Conservation (phyloP, 306 rosid species). For the Quillaja saponaria region DNA sequence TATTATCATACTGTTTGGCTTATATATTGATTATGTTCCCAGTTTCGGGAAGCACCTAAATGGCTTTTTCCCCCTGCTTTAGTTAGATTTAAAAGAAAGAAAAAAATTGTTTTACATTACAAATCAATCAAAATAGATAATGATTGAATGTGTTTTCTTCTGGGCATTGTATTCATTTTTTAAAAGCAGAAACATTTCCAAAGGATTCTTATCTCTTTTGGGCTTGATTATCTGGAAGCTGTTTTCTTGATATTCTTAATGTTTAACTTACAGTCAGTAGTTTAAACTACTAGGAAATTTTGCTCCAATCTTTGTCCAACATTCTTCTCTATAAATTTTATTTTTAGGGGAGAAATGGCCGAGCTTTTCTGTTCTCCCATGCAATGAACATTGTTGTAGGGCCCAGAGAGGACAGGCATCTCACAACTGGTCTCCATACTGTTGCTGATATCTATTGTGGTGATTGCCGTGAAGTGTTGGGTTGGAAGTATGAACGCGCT, state of each 20-base stretch:
- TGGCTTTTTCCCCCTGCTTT: too few species aligned
- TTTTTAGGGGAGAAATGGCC: conserved; percentile 82
- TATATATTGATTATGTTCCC: too few species aligned
- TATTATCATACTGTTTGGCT: too few species aligned
- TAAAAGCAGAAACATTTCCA: conserved; percentile 4
- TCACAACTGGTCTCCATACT: conserved; percentile 92
- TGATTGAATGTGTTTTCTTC: conserved; percentile 14
- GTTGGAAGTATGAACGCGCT: conserved; percentile 94
- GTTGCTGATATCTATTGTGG: conserved; percentile 85
- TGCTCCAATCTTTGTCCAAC: conserved; percentile 24
- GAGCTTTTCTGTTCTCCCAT: conserved; percentile 96
- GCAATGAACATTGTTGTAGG: conserved; percentile 82
- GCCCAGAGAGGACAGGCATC: conserved; percentile 88
- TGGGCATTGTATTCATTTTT: conserved; percentile 1
- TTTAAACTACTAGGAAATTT: conserved; percentile 13
- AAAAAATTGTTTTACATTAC: neutral
- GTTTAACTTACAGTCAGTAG: conserved; percentile 7
- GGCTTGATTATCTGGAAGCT: neutral
- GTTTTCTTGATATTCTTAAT: conserved; percentile 20
- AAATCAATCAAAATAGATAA: conserved; percentile 13
- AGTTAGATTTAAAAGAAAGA: too few species aligned
- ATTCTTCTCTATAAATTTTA: conserved; percentile 30
- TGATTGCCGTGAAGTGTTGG: conserved; percentile 85
- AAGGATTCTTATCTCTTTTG: conserved; percentile 21
- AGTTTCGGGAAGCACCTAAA: too few species aligned